Evolutionary conservation across 257 asterid genomes (phyloP).

Genomic region (Nicotiana obtusifolia): DNA sequence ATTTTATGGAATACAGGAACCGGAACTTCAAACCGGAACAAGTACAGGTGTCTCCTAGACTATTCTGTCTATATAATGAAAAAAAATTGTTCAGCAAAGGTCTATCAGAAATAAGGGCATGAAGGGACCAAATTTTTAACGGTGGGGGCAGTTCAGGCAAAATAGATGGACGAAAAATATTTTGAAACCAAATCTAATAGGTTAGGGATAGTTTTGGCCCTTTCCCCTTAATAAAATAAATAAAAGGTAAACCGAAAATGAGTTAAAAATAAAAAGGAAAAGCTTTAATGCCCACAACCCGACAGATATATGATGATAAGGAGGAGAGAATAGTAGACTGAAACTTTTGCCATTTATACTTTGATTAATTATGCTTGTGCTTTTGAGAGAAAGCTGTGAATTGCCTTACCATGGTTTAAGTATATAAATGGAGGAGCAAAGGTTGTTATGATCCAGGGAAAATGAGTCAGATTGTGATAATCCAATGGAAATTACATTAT

Average conservation of each 20-base stretch:
- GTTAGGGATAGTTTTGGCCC: too few relatives aligned
- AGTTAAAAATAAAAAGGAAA: background rate
- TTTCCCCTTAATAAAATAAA: background rate
- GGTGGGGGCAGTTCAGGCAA: too few relatives aligned
- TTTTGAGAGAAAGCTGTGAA: background rate
- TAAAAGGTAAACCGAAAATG: background rate
- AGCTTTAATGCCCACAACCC: background rate
- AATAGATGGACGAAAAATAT: too few relatives aligned
- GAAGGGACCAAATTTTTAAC: too few relatives aligned
- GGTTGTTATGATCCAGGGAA: background rate
- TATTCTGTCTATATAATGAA: too few relatives aligned
- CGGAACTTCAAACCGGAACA: too few relatives aligned
- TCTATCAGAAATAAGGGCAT: too few relatives aligned
- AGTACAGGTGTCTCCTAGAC: too few relatives aligned
- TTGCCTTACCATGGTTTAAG: background rate
- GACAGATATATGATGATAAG: background rate
- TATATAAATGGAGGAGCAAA: background rate
- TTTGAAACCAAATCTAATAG: too few relatives aligned
- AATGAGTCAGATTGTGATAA: background rate
- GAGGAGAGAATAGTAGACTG: background rate
- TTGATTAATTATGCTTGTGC: background rate
- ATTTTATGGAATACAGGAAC: too few relatives aligned
- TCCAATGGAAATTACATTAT: too few relatives aligned
- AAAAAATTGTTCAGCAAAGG: too few relatives aligned
- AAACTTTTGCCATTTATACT: background rate